Conservation (phyloP, 768 basidiomycete species). For the Cubamyces lactineus region DNA sequence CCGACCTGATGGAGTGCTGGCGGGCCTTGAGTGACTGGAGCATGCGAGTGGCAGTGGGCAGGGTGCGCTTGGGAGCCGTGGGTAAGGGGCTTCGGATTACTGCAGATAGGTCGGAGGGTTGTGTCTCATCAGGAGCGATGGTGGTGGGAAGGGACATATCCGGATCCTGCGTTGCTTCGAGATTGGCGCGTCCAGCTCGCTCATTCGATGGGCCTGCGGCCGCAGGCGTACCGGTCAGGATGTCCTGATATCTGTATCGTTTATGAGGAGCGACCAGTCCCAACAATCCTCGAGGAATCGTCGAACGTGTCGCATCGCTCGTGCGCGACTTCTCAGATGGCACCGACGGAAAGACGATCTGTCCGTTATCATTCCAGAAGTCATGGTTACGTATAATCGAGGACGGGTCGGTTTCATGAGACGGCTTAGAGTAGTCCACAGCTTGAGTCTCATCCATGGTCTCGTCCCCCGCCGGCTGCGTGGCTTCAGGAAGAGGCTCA, state of each 20-base stretch:
- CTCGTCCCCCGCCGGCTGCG: conserved; percentile 17
- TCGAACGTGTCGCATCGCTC: background rate
- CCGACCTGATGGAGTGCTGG: background rate
- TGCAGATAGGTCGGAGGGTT: conserved; percentile 26
- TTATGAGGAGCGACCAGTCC: conserved; percentile 19
- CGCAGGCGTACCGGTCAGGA: background rate
- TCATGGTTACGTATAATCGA: conserved; percentile 4
- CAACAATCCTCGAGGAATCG: conserved; percentile 5
- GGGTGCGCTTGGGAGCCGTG: background rate
- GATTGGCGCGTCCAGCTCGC: background rate
- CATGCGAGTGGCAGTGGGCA: conserved; percentile 5
- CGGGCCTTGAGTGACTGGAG: conserved; percentile 1
- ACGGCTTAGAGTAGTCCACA: conserved; percentile 5
- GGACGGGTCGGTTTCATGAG: conserved; percentile 1
- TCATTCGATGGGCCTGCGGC: conserved; percentile 1
- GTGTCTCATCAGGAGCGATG: conserved; percentile 23
- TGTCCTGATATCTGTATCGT: conserved; percentile 19
- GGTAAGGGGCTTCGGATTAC: conserved; percentile 12
- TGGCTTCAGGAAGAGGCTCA: conserved; percentile 11
- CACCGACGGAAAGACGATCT: conserved; percentile 8
- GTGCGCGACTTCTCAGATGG: conserved; percentile 7
- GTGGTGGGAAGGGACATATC: background rate
- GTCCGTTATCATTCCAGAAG: conserved; percentile 12
- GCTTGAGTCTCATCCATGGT: background rate
- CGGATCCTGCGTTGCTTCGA: conserved; percentile 4